These are phyloP conservation scores for Cornus kousa DNA, from an alignment of 148 eudicot genomes.

Conservation along the genomic window DNA sequence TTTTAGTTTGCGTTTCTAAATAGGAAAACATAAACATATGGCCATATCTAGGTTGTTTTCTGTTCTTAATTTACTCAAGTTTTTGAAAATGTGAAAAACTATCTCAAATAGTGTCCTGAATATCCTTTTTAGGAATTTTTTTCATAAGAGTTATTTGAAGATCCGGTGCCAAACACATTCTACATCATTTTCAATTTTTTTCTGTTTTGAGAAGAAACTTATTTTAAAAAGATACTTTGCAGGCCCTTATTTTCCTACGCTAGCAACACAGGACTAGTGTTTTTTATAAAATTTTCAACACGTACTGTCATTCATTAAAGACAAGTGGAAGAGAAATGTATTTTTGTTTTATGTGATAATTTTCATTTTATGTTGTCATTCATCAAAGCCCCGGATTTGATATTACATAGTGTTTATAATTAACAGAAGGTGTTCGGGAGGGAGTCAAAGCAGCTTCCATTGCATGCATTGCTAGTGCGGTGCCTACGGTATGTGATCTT, in stretches of 20 bases:
- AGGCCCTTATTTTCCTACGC: background rate
- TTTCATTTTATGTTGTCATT: background rate
- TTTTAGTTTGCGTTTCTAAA: too few species aligned
- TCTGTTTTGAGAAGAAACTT: background rate
- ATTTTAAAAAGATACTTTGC: background rate
- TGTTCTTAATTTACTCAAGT: background rate
- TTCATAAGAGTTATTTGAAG: too few species aligned
- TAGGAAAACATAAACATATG: too few species aligned
- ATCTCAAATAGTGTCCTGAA: background rate
- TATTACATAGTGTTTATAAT: conserved; percentile 5
- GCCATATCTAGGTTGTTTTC: too few species aligned
- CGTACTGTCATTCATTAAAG: background rate
- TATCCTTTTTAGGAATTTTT: background rate
- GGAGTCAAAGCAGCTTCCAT: conserved; percentile 76
- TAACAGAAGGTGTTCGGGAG: conserved; percentile 71
- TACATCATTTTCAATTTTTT: background rate
- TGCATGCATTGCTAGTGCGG: conserved; percentile 52
- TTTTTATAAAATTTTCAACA: too few species aligned
- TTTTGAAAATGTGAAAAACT: background rate
- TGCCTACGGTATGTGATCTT: conserved; percentile 62
- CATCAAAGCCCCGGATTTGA: background rate
- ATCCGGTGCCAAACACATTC: background rate
- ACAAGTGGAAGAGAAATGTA: too few species aligned
- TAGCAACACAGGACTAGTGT: background rate
- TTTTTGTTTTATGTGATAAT: too few species aligned